Conservation (phyloP, 345 rosid genomes). For the Aquilaria malaccensis region DNA sequence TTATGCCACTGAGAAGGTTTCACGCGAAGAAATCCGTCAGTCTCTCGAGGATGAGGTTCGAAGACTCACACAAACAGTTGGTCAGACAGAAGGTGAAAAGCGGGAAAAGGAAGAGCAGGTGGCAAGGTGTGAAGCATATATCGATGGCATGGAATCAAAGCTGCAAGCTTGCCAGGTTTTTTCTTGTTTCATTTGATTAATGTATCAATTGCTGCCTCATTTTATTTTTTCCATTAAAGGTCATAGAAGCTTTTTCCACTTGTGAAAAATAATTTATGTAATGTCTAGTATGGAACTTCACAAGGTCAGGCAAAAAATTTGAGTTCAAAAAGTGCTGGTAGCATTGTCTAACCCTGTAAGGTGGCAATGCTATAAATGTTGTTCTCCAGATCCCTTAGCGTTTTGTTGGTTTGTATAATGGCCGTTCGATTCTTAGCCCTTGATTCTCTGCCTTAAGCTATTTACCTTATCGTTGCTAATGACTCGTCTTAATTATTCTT, state of each 20-base stretch:
- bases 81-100: constrained; percentile 93
- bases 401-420: too few species aligned
- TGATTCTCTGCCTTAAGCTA: too few species aligned
- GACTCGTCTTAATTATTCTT: background rate
- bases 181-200: constrained; percentile 1
- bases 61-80: constrained; percentile 74
- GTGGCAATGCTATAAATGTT: too few species aligned
- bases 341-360: too few species aligned
- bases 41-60: constrained; percentile 88
- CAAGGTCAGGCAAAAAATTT: too few species aligned
- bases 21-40: constrained; percentile 80
- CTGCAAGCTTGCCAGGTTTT: constrained; percentile 89
- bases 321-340: too few species aligned
- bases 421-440: too few species aligned
- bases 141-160: constrained; percentile 87
- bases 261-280: too few species aligned
- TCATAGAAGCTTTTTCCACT: background rate
- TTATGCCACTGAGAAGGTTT: constrained; percentile 74
- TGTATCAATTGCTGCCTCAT: background rate
- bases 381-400: too few species aligned
- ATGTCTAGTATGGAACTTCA: too few species aligned
- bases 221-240: background rate
- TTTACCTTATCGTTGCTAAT: too few species aligned
- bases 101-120: constrained; percentile 89
- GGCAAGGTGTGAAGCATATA: constrained; percentile 87